Conservation (phyloP, 1,284 basidiomycete species). For the Mycena sp. region DNA sequence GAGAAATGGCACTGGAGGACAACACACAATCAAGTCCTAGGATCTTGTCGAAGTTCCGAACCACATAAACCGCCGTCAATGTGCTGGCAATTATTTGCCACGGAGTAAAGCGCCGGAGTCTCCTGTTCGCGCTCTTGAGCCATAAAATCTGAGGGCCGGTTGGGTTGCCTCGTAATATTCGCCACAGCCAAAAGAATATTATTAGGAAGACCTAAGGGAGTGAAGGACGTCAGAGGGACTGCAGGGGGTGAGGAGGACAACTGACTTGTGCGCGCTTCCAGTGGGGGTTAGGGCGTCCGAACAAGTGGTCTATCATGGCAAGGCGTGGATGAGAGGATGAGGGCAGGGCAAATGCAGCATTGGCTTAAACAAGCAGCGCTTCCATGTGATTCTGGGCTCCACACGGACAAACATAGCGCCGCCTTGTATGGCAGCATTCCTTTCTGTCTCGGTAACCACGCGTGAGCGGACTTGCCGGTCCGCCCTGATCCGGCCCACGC, state of each 20-base stretch:
- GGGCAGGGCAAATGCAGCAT: not conserved
- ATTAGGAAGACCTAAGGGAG: conserved; percentile 81
- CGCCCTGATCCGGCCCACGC: no score
- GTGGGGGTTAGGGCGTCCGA: conserved; percentile 79
- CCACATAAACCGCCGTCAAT: conserved; percentile 85
- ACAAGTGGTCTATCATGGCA: conserved; percentile 88
- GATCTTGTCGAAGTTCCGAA: conserved; percentile 89
- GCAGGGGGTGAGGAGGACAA: not conserved
- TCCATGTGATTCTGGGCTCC: no score
- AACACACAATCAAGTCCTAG: conserved; percentile 83
- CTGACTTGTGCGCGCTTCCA: conserved; percentile 80
- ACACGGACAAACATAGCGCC: no score
- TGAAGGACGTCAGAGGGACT: conserved; percentile 4
- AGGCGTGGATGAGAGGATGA: not conserved
- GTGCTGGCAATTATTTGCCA: conserved; percentile 94
- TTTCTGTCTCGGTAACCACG: no score
- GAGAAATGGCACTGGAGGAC: not conserved
- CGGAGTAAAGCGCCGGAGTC: conserved; percentile 81
- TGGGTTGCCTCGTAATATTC: conserved; percentile 76
- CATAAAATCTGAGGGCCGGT: conserved; percentile 72
- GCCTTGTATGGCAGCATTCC: no score
- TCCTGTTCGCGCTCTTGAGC: conserved; percentile 67
- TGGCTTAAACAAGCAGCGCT: no score
- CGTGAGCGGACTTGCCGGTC: no score
- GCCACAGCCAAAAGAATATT: conserved; percentile 90